Conservation (phyloP, 2,329 filamentous ascomycete genomes). For the Ceratocystis destructans region DNA sequence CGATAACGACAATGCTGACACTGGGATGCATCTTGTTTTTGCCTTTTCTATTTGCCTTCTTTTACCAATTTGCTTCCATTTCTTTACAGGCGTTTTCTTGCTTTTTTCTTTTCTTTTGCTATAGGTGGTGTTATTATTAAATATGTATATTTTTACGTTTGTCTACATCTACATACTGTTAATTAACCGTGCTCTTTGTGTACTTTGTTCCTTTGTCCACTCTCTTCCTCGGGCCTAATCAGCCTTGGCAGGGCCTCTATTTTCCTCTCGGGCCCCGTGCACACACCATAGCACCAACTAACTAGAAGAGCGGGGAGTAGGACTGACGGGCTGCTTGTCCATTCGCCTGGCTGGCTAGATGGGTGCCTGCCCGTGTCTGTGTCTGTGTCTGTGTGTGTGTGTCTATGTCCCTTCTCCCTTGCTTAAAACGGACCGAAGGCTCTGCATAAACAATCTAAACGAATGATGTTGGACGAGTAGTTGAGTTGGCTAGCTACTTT, state of each 20-base stretch:
- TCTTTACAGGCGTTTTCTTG: not conserved
- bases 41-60: not conserved
- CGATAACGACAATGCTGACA: not conserved
- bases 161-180: slow-evolving; percentile 16
- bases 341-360: too few species aligned
- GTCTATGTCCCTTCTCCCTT: too few species aligned
- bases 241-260: not conserved
- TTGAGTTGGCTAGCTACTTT: too few species aligned
- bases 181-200: too few species aligned
- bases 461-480: too few species aligned
- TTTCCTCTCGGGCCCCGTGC: not conserved
- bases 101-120: slow-evolving; percentile 9
- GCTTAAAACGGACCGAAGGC: too few species aligned
- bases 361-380: too few species aligned
- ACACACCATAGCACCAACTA: not conserved
- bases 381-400: too few species aligned
- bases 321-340: too few species aligned
- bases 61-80: not conserved
- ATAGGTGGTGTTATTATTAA: not conserved
- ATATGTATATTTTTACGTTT: slow-evolving; percentile 7
- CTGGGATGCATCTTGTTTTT: not conserved
- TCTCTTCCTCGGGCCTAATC: not conserved
- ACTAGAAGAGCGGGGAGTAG: not conserved
- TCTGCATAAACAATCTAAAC: too few species aligned
- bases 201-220: slow-evolving; percentile 6